These are phyloP conservation scores for Diaporthe ilicicola DNA, from an alignment of 2,329 filamentous ascomycete genomes.

Conservation along the genomic window DNA sequence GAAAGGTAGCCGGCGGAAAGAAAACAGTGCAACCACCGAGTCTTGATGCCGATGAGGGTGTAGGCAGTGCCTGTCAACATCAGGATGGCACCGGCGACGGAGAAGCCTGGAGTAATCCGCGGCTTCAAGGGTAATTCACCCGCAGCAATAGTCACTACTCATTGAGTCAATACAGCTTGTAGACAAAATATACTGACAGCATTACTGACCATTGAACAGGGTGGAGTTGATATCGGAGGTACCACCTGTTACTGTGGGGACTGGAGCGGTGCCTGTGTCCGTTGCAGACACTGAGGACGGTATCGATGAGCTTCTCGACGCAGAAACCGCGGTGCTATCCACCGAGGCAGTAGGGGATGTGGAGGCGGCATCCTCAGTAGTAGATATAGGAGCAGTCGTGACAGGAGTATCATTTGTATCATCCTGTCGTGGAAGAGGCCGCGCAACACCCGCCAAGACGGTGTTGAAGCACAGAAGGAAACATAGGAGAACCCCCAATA, in stretches of 20 bases:
- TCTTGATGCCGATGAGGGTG: constrained; percentile 83
- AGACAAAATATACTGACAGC: neutral
- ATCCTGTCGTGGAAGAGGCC: constrained; percentile 28
- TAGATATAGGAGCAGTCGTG: neutral
- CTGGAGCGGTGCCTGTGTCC: constrained; percentile 7
- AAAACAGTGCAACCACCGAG: constrained; percentile 80
- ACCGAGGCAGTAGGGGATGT: neutral
- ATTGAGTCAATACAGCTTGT: neutral
- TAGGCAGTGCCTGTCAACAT: constrained; percentile 76
- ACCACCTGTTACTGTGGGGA: constrained; percentile 9
- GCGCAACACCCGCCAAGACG: constrained; percentile 28
- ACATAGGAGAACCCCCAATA: constrained; percentile 22
- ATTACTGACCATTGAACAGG: constrained; percentile 23
- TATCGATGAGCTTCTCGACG: neutral
- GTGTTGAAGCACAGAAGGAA: constrained; percentile 27
- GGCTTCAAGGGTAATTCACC: constrained; percentile 76
- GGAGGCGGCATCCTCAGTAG: constrained; percentile 3
- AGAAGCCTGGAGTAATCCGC: constrained; percentile 80
- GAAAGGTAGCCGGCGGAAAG: constrained; percentile 80
- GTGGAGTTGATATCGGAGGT: constrained; percentile 22
- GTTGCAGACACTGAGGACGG: constrained; percentile 14
- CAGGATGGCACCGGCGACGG: constrained; percentile 79
- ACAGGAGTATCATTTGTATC: neutral
- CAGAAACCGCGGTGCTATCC: neutral
- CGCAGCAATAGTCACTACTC: constrained; percentile 53